Percentiles rank a stretch among this genome's conserved stretches.
Evolutionary conservation across 257 asterid genomes (phyloP).

Genomic region (Solanum paucissectum): DNA sequence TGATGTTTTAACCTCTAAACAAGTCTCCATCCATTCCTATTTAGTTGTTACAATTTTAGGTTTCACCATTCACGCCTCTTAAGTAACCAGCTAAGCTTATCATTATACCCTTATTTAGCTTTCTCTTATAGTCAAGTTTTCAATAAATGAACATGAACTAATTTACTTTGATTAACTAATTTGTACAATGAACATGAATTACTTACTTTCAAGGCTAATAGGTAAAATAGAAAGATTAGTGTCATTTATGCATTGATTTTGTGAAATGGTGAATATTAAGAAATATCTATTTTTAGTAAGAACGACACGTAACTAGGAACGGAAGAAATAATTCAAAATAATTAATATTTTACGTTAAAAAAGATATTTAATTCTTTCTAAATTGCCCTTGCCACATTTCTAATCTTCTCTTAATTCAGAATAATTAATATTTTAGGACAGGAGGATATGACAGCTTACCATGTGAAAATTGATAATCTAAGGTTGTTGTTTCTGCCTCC

Average conservation of each 20-base stretch:
- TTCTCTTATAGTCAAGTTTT: too few relatives aligned
- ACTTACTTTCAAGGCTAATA: not conserved
- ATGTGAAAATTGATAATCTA: slow-evolving; percentile 57
- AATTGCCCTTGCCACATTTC: not conserved
- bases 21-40: too few relatives aligned
- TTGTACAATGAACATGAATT: not conserved
- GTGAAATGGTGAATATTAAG: too few relatives aligned
- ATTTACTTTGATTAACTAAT: not conserved
- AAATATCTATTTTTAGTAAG: too few relatives aligned
- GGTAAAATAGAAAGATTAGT: not conserved
- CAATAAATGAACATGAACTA: too few relatives aligned
- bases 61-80: too few relatives aligned
- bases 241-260: not conserved
- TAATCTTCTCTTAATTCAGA: not conserved
- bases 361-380: not conserved
- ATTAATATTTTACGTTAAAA: not conserved
- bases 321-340: not conserved
- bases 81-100: too few relatives aligned
- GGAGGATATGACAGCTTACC: slow-evolving; percentile 20
- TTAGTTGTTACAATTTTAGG: not conserved
- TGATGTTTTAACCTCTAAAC: not conserved
- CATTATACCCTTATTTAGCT: too few relatives aligned
- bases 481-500: slow-evolving; percentile 77
- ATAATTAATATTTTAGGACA: not conserved
- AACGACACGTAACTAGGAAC: not conserved